Base-by-base conservation (phyloP, 2,329 filamentous ascomycete species). In the Cadophora luteo-olivacea region DNA sequence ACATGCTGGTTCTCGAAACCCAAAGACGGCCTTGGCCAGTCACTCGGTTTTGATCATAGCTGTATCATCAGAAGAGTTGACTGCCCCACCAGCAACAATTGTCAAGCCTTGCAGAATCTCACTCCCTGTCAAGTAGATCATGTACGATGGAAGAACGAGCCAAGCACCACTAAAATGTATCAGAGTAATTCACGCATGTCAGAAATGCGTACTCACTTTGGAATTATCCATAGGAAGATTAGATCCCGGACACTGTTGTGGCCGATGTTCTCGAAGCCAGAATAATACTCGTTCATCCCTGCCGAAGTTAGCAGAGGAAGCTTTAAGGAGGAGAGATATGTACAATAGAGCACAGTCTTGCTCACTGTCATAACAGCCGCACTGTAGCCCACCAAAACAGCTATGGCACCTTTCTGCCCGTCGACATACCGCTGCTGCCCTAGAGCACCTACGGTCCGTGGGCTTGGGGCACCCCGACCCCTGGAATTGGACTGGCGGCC, bases 331-430 rank as follows among this genome's bases (percentile, higher is more conserved):
- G 60, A 14, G 36, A 62, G 3, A 71, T 52, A 82, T 84, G 81
- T 73, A 89, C 89, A 87, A 74, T 92, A 92, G 6, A 92, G 77
- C 32, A 89, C 75, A 1, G 90, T 92, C 82, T 92, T 92, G 75
- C 86, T 87, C 24, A 91, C 76, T 1, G 90, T 92, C 84, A 91
- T 87, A 1, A 89, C 80, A 5, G 85, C 84, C 24, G 85, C 84
- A 61, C 83, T 83, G 70, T 88, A 91, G 0, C 83, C 88, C 64
- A 90, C 79, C 58, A 92, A 70, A 36, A 87, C 81, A 22, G 88
- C 88, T 69, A 82, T 77, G 1, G 83, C 86, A 1, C 86, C 89
- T 67, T 77, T 79, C 63, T 79, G 79, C 3, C 87, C 87, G 57
- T 80, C 77, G 4, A 90, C 80, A 60, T 82, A 83, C 72, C 84